phyloP scores from a whole-genome alignment of 768 basidiomycete species.

The Sutorius australiensis region DNA sequence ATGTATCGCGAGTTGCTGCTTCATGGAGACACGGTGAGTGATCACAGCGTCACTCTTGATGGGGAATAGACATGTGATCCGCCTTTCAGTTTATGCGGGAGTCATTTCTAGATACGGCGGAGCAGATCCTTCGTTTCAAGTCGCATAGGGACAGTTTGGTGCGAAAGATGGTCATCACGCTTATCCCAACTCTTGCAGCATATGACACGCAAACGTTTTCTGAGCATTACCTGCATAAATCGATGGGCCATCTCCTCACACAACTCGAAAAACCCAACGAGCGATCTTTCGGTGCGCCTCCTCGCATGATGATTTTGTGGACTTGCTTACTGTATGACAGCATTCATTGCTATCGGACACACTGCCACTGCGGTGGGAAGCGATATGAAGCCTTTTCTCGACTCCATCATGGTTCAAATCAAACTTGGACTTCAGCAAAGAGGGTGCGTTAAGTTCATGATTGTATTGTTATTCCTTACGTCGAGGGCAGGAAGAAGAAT shows the following conservation, averaged over 20 bases:
- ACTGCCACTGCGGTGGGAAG: slow-evolving; percentile 88
- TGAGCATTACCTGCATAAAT: slow-evolving; percentile 85
- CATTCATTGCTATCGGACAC: slow-evolving; percentile 95
- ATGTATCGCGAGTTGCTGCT: slow-evolving; percentile 89
- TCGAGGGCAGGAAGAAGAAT: slow-evolving; percentile 64
- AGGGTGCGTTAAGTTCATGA: slow-evolving; percentile 51
- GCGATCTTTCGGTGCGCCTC: slow-evolving; percentile 67
- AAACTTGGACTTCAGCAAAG: slow-evolving; percentile 83
- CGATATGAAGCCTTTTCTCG: slow-evolving; percentile 95
- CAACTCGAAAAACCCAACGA: slow-evolving; percentile 89
- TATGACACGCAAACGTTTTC: slow-evolving; percentile 94
- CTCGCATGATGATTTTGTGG: slow-evolving; percentile 10
- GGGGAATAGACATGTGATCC: background rate
- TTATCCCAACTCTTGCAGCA: slow-evolving; percentile 91
- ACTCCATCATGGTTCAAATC: slow-evolving; percentile 84
- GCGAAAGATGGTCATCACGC: slow-evolving; percentile 90
- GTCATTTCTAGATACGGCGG: slow-evolving; percentile 80
- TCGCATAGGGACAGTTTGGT: slow-evolving; percentile 84
- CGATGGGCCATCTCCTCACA: slow-evolving; percentile 87
- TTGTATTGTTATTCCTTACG: slow-evolving; percentile 1
- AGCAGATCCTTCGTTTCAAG: slow-evolving; percentile 85
- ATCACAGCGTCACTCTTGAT: background rate
- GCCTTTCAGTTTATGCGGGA: slow-evolving; percentile 79
- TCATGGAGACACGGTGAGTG: slow-evolving; percentile 88
- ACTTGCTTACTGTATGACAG: slow-evolving; percentile 36